Evolutionary conservation across 179 eudicot genomes (phyloP).

Genomic region (Corrigiola litoralis): DNA sequence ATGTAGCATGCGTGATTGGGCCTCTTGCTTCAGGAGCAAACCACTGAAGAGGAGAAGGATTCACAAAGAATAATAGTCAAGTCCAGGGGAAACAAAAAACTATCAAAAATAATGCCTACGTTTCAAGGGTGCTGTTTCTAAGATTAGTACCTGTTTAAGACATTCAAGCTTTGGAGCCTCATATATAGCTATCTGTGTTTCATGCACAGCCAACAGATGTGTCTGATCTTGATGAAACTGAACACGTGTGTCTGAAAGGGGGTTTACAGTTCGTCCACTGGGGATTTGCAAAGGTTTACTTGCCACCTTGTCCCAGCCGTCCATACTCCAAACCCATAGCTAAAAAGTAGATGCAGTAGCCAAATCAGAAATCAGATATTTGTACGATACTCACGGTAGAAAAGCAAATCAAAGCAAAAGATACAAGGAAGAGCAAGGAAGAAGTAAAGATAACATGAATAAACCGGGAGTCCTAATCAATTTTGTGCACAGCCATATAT

Average conservation of each 20-base stretch:
- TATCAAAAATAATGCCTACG: too few relatives aligned
- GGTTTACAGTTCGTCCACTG: constrained; percentile 46
- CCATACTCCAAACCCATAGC: constrained; percentile 92
- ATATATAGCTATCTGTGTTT: constrained; percentile 79
- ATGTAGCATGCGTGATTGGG: constrained; percentile 72
- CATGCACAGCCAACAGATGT: constrained; percentile 72
- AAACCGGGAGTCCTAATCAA: too few relatives aligned
- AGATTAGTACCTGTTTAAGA: constrained; percentile 85
- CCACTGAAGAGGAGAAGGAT: constrained; percentile 47
- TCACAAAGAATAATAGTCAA: too few relatives aligned
- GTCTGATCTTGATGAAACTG: constrained; percentile 88
- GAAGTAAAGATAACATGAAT: too few relatives aligned
- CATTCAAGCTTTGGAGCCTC: constrained; percentile 81
- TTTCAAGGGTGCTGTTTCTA: too few relatives aligned
- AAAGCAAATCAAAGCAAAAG: not conserved
- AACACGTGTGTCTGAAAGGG: constrained; percentile 69
- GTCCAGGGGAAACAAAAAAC: too few relatives aligned
- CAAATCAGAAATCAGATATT: not conserved
- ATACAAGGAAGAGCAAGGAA: too few relatives aligned
- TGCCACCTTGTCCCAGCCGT: constrained; percentile 77
- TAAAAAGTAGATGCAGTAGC: constrained; percentile 23
- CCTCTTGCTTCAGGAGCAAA: constrained; percentile 70
- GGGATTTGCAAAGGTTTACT: constrained; percentile 59
- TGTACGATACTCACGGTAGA: not conserved
- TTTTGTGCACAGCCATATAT: too few relatives aligned